Percentiles rank a stretch among this genome's conserved stretches.
phyloP scores from a whole-genome alignment of 1,284 basidiomycete species.

The Pseudomicrostroma phylloplanum region DNA sequence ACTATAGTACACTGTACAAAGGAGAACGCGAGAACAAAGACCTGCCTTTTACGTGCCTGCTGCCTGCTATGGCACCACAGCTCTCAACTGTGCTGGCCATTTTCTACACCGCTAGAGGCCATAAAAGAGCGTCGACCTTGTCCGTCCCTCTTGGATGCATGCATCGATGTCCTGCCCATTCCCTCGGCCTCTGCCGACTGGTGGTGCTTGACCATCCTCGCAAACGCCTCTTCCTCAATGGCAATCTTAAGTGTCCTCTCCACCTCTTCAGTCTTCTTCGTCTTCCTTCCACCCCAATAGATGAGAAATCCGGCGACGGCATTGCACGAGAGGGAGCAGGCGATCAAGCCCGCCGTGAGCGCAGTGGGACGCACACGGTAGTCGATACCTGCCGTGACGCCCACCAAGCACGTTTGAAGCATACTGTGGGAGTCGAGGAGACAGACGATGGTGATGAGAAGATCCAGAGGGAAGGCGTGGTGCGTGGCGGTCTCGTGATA shows the following conservation, averaged over 20 bases:
- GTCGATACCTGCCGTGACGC: constrained; percentile 70
- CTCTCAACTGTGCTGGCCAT: no score
- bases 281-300: constrained; percentile 68
- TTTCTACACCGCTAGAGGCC: no score
- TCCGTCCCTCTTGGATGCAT: no score
- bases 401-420: constrained; percentile 59
- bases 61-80: no score
- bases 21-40: no score
- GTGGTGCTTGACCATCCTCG: constrained; percentile 16
- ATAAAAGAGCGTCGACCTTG: no score
- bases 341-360: constrained; percentile 65
- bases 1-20: no score
- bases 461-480: constrained; percentile 65
- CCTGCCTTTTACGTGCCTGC: no score
- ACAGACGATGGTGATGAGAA: constrained; percentile 30
- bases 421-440: constrained; percentile 42
- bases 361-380: constrained; percentile 53
- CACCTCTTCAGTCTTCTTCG: constrained; percentile 70
- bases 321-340: constrained; percentile 69
- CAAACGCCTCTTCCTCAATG: constrained; percentile 54
- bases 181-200: neutral
- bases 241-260: constrained; percentile 65
- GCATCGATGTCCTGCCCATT: no score
- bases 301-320: constrained; percentile 72
- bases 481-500: constrained; percentile 80